Evolutionary conservation across 352 stramenopile genomes (phyloP), one percentile per base, ranked within the genome.

Genomic region (Globisporangium canariense): DNA sequence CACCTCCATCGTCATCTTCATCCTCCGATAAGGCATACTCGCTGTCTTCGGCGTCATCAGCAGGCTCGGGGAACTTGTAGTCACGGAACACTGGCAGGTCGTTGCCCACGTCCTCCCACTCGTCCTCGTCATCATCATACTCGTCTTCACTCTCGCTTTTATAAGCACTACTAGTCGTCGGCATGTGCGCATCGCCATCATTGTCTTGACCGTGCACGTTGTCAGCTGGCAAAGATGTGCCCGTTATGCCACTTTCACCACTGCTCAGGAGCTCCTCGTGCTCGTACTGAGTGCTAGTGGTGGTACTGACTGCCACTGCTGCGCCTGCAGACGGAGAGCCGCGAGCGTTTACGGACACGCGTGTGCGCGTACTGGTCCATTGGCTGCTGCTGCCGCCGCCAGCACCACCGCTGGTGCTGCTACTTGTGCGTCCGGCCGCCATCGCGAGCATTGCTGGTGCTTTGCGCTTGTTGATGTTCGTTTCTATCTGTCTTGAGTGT

Each of bases 1-100:
- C 36, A 13, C 36, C 61, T 0, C 43, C 46, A 4, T 56, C 28
- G 2, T 57, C 32, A n/a, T 52, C 30, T 11, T 51, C 40, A 14
- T 46, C 18, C 6, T 40, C 47, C 0, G 63, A 69, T 18, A 57
- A 57, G 16, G 41, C 64, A 34, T 69, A 69, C 30, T 69, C 65
- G 43, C 65, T 68, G 3, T 74, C 63, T 7, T 61, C 60, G 6
- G 34, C 52, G 30, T 60, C 51, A 6, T 22, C 41, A 1, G n/a
- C 18, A 14, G 36, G 14, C n/a, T 66, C 51, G 5, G 25, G 28
- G 28, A 64, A 68, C 43, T 32, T 38, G 25, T 49, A 49, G 10
- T 69, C 58, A 4, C 64, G 64, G 34, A 69, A 69, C 41, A 47
- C 40, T 6, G 58, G 45, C 14, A n/a, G 28, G 38, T 60, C 34